Conservation (phyloP, 2,329 filamentous ascomycete genomes). For the Alternaria conjuncta region DNA sequence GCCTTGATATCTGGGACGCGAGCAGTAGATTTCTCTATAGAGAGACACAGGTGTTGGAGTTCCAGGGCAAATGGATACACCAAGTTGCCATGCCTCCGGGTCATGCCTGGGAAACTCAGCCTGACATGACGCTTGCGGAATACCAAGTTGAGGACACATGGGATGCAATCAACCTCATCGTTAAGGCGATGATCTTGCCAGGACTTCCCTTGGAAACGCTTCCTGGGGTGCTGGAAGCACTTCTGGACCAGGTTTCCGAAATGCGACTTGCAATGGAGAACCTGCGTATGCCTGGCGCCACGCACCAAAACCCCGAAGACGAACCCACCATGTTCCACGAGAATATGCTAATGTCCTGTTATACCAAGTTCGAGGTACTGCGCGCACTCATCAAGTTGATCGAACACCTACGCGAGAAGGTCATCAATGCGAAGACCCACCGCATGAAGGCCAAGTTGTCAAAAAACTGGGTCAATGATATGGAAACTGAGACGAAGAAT, state of each 20-base stretch:
- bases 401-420: constrained; percentile 22
- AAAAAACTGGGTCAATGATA: constrained; percentile 19
- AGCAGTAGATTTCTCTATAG: constrained; percentile 20
- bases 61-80: neutral
- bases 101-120: neutral
- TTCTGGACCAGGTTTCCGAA: constrained; percentile 4
- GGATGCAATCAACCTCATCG: neutral
- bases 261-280: constrained; percentile 21
- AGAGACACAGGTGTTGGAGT: constrained; percentile 2
- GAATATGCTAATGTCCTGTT: constrained; percentile 29
- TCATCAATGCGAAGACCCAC: constrained; percentile 25
- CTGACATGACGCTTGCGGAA: constrained; percentile 8
- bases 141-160: neutral
- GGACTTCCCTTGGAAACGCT: neutral
- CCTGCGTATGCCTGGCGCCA: constrained; percentile 8
- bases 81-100: neutral
- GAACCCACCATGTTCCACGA: constrained; percentile 30
- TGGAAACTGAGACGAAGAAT: constrained; percentile 13
- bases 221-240: neutral
- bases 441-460: constrained; percentile 21
- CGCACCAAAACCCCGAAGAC: constrained; percentile 14
- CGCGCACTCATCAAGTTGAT: constrained; percentile 19
- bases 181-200: neutral
- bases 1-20: constrained; percentile 11
- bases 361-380: constrained; percentile 32